phyloP scores from a whole-genome alignment of 2,329 filamentous ascomycete genomes.

The Ophiostoma sp. region DNA sequence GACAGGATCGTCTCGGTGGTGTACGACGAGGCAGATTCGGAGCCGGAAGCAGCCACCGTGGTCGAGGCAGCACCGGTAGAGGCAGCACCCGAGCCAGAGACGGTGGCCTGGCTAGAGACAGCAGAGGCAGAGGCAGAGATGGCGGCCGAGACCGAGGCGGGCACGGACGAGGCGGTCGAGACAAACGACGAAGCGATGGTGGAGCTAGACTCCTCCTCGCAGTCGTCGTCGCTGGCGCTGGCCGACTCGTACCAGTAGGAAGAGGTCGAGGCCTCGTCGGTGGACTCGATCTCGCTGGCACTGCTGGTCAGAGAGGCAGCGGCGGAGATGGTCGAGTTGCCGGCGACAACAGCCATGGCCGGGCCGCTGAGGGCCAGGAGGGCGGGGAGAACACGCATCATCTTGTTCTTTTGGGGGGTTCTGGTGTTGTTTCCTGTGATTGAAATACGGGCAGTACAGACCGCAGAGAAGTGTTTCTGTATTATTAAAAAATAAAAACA shows the following conservation, averaged over 20 bases:
- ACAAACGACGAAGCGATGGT: not conserved
- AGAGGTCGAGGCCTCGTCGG: slow-evolving; percentile 18
- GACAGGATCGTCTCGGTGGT: slow-evolving; percentile 16
- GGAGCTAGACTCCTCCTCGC: not conserved
- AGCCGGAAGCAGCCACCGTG: not conserved
- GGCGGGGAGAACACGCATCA: slow-evolving; percentile 6
- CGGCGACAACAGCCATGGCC: slow-evolving; percentile 13
- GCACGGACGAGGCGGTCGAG: slow-evolving; percentile 2
- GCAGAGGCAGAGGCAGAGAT: not conserved
- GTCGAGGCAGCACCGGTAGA: slow-evolving; percentile 26
- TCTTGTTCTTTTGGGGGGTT: not conserved
- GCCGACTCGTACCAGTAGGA: slow-evolving; percentile 26
- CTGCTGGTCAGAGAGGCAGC: slow-evolving; percentile 21
- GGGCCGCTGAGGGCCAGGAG: slow-evolving; percentile 12
- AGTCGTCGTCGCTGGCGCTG: slow-evolving; percentile 24
- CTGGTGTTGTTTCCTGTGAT: not conserved
- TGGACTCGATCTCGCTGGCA: slow-evolving; percentile 21
- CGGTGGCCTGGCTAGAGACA: not conserved
- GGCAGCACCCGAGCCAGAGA: slow-evolving; percentile 12
- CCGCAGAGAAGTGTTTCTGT: not conserved
- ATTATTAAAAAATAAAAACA: not conserved
- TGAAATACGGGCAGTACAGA: not conserved
- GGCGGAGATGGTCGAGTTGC: slow-evolving; percentile 16
- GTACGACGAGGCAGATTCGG: slow-evolving; percentile 2
- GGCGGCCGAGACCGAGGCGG: not conserved